Evolutionary conservation across 2,329 filamentous ascomycete genomes (phyloP).

Genomic region (Balansia obtecta): DNA sequence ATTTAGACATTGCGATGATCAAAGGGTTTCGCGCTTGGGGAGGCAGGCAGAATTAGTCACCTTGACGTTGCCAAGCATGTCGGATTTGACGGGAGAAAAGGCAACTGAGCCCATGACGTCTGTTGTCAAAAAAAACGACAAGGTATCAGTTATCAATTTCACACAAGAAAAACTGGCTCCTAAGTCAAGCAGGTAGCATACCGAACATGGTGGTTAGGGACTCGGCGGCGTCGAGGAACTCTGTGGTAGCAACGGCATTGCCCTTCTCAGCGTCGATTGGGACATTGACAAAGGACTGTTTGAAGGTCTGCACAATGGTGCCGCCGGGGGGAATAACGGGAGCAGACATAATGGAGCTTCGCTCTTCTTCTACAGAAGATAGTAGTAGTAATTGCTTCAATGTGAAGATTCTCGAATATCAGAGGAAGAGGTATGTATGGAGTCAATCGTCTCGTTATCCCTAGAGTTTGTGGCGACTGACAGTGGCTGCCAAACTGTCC

Average conservation of each 20-base stretch:
- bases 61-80: conserved; percentile 87
- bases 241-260: conserved; percentile 66
- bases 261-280: conserved; percentile 60
- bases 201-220: conserved; percentile 78
- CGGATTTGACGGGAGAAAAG: conserved; percentile 82
- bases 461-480: conserved; percentile 1
- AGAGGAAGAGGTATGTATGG: background rate
- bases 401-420: background rate
- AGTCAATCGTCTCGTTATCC: background rate
- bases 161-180: background rate
- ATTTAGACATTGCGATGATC: background rate
- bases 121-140: conserved; percentile 15
- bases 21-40: background rate
- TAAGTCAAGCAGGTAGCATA: conserved; percentile 21
- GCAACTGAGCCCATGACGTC: conserved; percentile 57
- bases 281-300: conserved; percentile 74
- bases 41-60: conserved; percentile 31
- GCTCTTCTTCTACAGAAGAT: background rate
- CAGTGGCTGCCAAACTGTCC: background rate
- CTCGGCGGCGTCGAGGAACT: conserved; percentile 89
- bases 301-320: conserved; percentile 79
- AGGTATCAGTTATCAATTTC: background rate
- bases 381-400: background rate
- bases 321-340: conserved; percentile 45
- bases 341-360: conserved; percentile 36